Conservation (phyloP, 1,284 basidiomycete species). For the Exobasidium rhododendri region DNA sequence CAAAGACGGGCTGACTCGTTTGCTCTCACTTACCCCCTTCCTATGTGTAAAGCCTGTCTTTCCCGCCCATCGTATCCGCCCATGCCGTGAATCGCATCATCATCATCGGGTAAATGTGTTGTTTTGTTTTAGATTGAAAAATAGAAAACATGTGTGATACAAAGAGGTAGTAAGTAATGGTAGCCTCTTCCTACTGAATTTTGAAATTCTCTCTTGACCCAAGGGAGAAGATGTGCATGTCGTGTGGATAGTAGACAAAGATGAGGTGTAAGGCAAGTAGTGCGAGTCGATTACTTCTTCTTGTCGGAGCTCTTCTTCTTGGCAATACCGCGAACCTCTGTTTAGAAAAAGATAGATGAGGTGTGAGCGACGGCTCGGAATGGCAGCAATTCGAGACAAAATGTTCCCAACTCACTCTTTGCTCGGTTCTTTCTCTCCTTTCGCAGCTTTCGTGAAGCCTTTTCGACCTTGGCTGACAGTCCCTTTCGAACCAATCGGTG, state of each 20-base stretch:
- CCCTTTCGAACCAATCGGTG: slow-evolving; percentile 94
- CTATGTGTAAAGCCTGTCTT: not conserved
- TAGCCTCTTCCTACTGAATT: not conserved
- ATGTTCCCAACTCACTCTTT: slow-evolving; percentile 82
- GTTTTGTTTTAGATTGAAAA: not conserved
- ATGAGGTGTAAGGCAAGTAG: not conserved
- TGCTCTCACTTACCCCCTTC: not conserved
- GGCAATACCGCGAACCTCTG: slow-evolving; percentile 10
- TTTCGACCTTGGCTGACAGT: slow-evolving; percentile 77
- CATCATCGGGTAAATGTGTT: not conserved
- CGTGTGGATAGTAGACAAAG: not conserved
- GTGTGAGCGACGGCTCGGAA: too few relatives aligned
- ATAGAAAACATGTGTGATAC: not conserved
- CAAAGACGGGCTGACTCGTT: not conserved
- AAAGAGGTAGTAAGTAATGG: not conserved
- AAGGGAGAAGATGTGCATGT: not conserved
- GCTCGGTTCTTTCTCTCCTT: slow-evolving; percentile 99
- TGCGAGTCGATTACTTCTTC: slow-evolving; percentile 11
- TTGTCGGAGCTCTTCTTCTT: slow-evolving; percentile 15
- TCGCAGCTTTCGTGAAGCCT: slow-evolving; percentile 92
- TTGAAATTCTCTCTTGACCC: not conserved
- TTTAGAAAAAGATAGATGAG: not conserved
- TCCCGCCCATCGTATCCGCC: not conserved
- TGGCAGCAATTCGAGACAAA: too few relatives aligned
- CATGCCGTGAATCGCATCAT: not conserved